Evolutionary conservation across 441 rosid genomes (phyloP), one percentile per base, ranked within the genome.

Genomic region (Euphorbia schlechtendalii): DNA sequence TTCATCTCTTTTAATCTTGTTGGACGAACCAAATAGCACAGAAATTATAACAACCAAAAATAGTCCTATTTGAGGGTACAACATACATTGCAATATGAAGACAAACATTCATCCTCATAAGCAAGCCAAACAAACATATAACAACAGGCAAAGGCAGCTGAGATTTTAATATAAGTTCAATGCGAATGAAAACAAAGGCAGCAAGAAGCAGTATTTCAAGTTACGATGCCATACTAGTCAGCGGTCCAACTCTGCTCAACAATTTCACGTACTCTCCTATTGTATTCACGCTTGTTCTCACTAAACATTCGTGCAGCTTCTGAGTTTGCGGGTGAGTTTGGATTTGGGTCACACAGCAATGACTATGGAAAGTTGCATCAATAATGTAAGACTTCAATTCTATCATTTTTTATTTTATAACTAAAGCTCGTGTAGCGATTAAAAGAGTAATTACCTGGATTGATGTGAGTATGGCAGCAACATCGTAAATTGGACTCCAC

Each of bases 401-500:
- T 2, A 6, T 32, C 6, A 3, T 32, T 3, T 32, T 6, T 6
- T 32, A 32, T 32, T 32, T 32, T 32, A 32, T 32, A 32, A 32
- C 34, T 2, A 32, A 32, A 2, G 34, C 34, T 32, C 34, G 34
- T 32, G 6, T 32, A 32, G 6, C 34, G 6, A 32, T 32, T 6
- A 32, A 32, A 32, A 3, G 15, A 14, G 15, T 17, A 46, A 17
- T 46, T 68, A 86, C 92, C 87, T 86, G 92, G 69, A 86, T 82
- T 40, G 92, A 86, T 53, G 92, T 82, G 14, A 84, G 92, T 72
- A 86, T 84, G 55, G 92, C 92, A 58, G 88, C 92, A 21, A 86
- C 92, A 72, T 86, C 91, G 73, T 82, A 84, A 30, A 86, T 86
- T 8, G 92, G 92, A 78, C 84, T 80, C 88, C 92, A 86, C 71